A percentile compares a stretch with the other conserved stretches of the same genome.
phyloP scores from a whole-genome alignment of 495 filamentous ascomycete species.

The Lineolata rhizophorae region DNA sequence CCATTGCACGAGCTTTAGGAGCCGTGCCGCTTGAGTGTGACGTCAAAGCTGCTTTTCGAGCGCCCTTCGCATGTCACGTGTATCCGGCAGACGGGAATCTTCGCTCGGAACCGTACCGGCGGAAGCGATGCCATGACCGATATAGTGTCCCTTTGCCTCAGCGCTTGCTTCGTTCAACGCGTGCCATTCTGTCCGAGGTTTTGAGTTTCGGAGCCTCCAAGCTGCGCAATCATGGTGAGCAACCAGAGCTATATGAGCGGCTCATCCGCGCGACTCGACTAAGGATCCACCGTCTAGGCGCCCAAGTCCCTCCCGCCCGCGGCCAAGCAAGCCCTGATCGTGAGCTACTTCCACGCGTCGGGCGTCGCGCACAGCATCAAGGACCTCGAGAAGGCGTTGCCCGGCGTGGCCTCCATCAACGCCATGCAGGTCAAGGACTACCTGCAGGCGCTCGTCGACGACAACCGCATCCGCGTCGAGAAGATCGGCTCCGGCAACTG shows the following conservation, averaged over 20 bases:
- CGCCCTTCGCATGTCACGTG: no score
- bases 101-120: neutral
- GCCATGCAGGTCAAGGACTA: constrained; percentile 50
- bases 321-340: constrained; percentile 38
- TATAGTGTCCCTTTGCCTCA: neutral
- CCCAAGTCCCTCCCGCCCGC: constrained; percentile 36
- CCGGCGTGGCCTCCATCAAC: constrained; percentile 42
- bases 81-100: no score
- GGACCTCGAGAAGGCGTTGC: constrained; percentile 51
- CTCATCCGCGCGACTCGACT: neutral
- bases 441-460: constrained; percentile 39
- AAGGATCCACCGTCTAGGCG: constrained; percentile 5
- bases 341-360: constrained; percentile 39
- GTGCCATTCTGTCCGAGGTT: no score
- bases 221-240: neutral
- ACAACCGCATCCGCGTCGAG: constrained; percentile 44
- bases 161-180: no score
- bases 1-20: no score
- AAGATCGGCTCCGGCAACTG: constrained; percentile 67
- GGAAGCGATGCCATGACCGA: neutral
- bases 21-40: no score
- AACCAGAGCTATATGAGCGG: neutral
- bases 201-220: neutral
- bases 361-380: constrained; percentile 48
- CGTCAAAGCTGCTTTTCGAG: no score